Percentiles rank a stretch among this genome's conserved stretches.
Evolutionary conservation across 2,329 filamentous ascomycete genomes (phyloP).

Genomic region (Trichoderma aggressivum): DNA sequence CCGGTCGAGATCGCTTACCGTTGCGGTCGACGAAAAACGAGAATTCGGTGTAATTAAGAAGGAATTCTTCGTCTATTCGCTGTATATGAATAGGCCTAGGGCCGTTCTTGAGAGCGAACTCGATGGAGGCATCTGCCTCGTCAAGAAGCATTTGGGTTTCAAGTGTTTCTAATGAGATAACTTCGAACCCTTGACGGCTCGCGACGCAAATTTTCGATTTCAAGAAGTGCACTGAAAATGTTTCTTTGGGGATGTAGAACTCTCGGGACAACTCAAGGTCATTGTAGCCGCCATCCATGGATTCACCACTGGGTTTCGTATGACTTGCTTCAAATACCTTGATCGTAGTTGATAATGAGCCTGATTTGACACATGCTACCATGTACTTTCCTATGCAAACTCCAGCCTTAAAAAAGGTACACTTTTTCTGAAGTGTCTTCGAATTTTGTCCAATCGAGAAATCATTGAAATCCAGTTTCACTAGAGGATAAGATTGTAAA

Average conservation of each 20-base stretch:
- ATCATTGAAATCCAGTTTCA: neutral
- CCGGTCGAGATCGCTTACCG: neutral
- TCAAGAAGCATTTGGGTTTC: neutral
- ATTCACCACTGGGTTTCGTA: neutral
- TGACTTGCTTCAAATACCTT: neutral
- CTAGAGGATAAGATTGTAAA: neutral
- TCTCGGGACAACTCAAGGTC: neutral
- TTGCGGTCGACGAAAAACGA: neutral
- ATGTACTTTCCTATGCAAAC: neutral
- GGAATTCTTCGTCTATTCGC: neutral
- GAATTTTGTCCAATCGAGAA: neutral
- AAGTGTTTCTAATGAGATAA: neutral
- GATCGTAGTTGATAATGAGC: neutral
- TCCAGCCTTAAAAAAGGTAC: neutral
- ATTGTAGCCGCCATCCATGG: neutral
- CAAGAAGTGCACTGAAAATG: neutral
- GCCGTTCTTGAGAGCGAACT: neutral
- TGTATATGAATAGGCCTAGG: neutral
- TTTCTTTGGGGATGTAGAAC: neutral
- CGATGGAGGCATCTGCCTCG: neutral
- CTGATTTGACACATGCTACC: neutral
- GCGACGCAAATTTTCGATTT: neutral
- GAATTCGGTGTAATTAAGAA: neutral
- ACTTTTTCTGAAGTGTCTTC: neutral
- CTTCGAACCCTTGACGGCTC: neutral